A percentile compares a stretch with the other conserved stretches of the same genome.
Conservation (phyloP, 2,329 filamentous ascomycete species). For the Fusarium sp. region DNA sequence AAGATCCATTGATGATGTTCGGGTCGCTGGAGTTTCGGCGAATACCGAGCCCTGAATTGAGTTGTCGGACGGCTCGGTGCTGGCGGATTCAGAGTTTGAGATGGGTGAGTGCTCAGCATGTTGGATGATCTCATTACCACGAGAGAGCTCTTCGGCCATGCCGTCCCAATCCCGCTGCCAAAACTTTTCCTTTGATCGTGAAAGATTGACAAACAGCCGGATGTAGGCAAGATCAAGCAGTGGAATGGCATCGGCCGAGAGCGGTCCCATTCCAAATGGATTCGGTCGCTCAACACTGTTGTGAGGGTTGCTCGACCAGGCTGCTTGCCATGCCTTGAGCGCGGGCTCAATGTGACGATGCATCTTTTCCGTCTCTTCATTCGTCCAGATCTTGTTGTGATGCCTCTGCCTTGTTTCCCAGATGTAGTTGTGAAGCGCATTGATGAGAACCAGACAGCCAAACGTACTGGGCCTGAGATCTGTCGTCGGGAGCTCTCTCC, state of each 20-base stretch:
- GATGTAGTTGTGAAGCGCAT: constrained; percentile 96
- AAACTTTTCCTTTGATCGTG: constrained; percentile 89
- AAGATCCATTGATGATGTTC: constrained; percentile 62
- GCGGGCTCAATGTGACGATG: constrained; percentile 95
- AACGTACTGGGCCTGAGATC: constrained; percentile 88
- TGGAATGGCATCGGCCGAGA: constrained; percentile 92
- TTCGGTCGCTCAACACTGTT: constrained; percentile 89
- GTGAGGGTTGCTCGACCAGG: constrained; percentile 88
- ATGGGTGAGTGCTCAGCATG: constrained; percentile 74
- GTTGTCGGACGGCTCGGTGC: constrained; percentile 60
- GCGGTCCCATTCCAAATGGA: constrained; percentile 81
- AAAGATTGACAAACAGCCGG: constrained; percentile 92
- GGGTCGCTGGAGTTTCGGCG: constrained; percentile 64
- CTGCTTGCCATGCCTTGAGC: constrained; percentile 91
- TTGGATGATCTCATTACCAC: constrained; percentile 79
- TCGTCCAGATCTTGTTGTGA: constrained; percentile 88
- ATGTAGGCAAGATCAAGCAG: constrained; percentile 93
- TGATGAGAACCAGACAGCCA: constrained; percentile 90
- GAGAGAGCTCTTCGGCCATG: constrained; percentile 87
- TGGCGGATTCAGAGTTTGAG: constrained; percentile 59
- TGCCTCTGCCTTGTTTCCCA: constrained; percentile 97
- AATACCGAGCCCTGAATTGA: constrained; percentile 61
- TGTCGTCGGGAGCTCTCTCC: constrained; percentile 63
- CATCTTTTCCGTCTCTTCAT: constrained; percentile 94
- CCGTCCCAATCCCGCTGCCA: constrained; percentile 95